Evolutionary conservation across 2,329 filamentous ascomycete species (phyloP).

Genomic region (Colletotrichum eleusines): DNA sequence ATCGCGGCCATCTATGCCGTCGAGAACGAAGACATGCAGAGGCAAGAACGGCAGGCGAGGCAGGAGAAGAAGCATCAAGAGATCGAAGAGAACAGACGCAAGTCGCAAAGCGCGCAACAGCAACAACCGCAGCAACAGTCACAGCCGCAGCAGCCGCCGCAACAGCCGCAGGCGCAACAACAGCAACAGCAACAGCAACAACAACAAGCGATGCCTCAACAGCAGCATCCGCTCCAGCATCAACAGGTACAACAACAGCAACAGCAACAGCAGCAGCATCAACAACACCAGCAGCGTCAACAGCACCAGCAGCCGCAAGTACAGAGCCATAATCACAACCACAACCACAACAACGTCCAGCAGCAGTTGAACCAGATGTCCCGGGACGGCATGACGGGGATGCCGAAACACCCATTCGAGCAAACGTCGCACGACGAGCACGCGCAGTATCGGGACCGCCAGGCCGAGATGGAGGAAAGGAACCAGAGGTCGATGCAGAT

Average conservation of each 20-base stretch:
- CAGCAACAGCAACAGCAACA: slow-evolving; percentile 37
- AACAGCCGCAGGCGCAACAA: slow-evolving; percentile 32
- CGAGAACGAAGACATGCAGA: slow-evolving; percentile 59
- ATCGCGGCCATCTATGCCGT: slow-evolving; percentile 60
- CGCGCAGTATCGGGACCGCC: slow-evolving; percentile 40
- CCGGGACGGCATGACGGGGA: slow-evolving; percentile 35
- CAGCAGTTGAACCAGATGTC: slow-evolving; percentile 40
- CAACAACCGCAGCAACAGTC: slow-evolving; percentile 43
- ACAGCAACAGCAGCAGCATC: slow-evolving; percentile 44
- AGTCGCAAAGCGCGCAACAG: slow-evolving; percentile 47
- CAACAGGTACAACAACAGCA: slow-evolving; percentile 28
- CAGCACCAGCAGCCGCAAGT: slow-evolving; percentile 29
- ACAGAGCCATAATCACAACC: slow-evolving; percentile 27
- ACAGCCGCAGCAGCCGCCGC: slow-evolving; percentile 36
- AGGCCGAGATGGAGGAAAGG: slow-evolving; percentile 28
- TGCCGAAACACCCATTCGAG: slow-evolving; percentile 41
- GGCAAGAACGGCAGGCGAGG: slow-evolving; percentile 54
- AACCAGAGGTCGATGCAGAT: slow-evolving; percentile 37
- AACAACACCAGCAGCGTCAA: slow-evolving; percentile 38
- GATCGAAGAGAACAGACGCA: slow-evolving; percentile 51
- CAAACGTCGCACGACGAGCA: slow-evolving; percentile 41
- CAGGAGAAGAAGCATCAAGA: slow-evolving; percentile 55
- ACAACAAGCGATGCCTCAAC: slow-evolving; percentile 46
- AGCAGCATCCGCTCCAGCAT: slow-evolving; percentile 40
- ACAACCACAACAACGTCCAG: slow-evolving; percentile 25